These are phyloP conservation scores for Mycena indigotica DNA, from an alignment of 768 basidiomycete species.

Conservation along the genomic window DNA sequence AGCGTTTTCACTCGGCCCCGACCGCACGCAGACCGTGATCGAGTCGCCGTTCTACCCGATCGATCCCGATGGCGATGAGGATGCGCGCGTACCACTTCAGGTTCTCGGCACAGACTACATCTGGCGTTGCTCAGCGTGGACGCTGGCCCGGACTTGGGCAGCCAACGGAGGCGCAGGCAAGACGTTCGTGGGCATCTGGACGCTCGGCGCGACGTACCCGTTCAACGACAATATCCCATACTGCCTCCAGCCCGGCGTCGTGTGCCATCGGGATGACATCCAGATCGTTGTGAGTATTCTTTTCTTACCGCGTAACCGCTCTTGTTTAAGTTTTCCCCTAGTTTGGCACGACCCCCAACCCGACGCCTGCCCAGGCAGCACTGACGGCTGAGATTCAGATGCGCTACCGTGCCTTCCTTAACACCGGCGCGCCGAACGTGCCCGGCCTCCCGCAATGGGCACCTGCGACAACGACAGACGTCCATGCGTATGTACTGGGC, in stretches of 20 bases:
- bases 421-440: slow-evolving; percentile 63
- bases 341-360: slow-evolving; percentile 61
- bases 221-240: slow-evolving; percentile 56
- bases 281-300: slow-evolving; percentile 50
- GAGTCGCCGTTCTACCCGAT: slow-evolving; percentile 48
- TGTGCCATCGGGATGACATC: slow-evolving; percentile 85
- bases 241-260: slow-evolving; percentile 56
- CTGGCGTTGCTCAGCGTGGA: slow-evolving; percentile 73
- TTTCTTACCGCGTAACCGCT: too few species aligned
- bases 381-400: slow-evolving; percentile 66
- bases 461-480: slow-evolving; percentile 49
- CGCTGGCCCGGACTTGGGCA: slow-evolving; percentile 69
- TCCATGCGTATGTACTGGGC: slow-evolving; percentile 63
- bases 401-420: slow-evolving; percentile 67
- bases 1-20: slow-evolving; percentile 45
- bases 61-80: slow-evolving; percentile 36
- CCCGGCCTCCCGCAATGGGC: slow-evolving; percentile 57
- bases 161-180: slow-evolving; percentile 50
- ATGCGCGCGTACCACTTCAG: slow-evolving; percentile 61
- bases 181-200: slow-evolving; percentile 66
- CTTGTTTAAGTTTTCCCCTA: background rate
- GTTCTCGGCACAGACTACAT: slow-evolving; percentile 66
- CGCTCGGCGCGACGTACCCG: slow-evolving; percentile 71
- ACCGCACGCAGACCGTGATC: slow-evolving; percentile 46
- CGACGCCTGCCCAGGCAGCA: slow-evolving; percentile 56